Percentiles rank a stretch among this genome's conserved stretches.
Conservation (phyloP, 768 basidiomycete species). For the Tulasnella sp. region DNA sequence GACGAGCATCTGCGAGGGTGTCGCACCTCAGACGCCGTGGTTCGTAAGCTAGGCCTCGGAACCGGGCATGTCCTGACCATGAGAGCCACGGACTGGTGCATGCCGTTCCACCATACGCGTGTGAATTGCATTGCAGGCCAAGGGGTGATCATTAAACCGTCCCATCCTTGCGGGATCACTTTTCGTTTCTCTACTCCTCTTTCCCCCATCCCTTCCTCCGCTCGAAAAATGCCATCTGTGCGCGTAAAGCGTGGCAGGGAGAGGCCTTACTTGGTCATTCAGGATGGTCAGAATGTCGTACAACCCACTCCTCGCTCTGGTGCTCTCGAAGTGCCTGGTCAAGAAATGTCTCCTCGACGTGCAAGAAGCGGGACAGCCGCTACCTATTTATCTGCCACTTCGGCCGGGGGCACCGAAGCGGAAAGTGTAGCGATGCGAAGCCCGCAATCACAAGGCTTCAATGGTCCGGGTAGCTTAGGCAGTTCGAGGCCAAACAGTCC, state of each 20-base stretch:
- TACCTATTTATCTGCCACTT: background rate
- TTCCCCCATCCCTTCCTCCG: background rate
- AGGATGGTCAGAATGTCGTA: background rate
- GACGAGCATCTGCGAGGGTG: no score
- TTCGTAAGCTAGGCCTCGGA: no score
- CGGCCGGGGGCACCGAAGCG: background rate
- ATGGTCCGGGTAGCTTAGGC: background rate
- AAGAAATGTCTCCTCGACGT: background rate
- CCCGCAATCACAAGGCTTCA: background rate
- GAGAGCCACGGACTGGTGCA: no score
- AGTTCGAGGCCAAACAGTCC: background rate
- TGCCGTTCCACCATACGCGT: no score
- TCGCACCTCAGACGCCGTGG: no score
- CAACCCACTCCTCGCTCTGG: background rate
- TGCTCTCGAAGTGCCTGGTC: background rate
- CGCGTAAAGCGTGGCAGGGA: slow-evolving; percentile 5
- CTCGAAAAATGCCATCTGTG: slow-evolving; percentile 9
- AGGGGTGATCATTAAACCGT: no score
- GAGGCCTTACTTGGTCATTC: slow-evolving; percentile 6
- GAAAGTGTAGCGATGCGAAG: background rate
- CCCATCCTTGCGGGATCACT: no score
- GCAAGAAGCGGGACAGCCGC: background rate
- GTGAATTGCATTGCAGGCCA: no score
- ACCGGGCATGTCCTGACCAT: no score
- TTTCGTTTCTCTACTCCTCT: no score